These are phyloP conservation scores for Cyberlindnera euphorbiae DNA, from an alignment of 805 yeast genomes.

Conservation along the genomic window DNA sequence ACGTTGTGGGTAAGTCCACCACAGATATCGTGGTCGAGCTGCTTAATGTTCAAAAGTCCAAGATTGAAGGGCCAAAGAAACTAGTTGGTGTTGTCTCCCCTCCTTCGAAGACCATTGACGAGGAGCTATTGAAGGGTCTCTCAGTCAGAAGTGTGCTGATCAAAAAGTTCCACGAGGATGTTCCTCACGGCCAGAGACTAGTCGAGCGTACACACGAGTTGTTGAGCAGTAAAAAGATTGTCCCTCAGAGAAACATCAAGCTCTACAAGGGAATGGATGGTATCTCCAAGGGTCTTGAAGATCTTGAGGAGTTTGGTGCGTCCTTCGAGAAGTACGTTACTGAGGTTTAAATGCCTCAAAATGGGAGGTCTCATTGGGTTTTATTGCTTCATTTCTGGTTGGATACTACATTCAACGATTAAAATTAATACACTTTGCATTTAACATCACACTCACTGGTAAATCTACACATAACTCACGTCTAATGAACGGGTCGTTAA, in stretches of 20 bases:
- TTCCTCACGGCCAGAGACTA: constrained; percentile 32
- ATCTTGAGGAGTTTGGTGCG: constrained; percentile 37
- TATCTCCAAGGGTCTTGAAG: constrained; percentile 32
- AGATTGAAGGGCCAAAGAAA: constrained; percentile 12
- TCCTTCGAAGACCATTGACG: constrained; percentile 26
- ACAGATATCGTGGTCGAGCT: constrained; percentile 30
- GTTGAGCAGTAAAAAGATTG: constrained; percentile 26
- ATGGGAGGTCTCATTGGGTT: too few relatives aligned
- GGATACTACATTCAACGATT: too few relatives aligned
- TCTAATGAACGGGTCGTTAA: too few relatives aligned
- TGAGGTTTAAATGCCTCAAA: constrained; percentile 12
- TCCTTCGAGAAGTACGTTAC: constrained; percentile 40
- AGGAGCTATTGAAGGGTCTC: constrained; percentile 23
- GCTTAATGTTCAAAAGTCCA: constrained; percentile 19
- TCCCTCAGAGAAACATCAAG: constrained; percentile 32
- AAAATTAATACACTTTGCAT: too few relatives aligned
- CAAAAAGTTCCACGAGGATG: constrained; percentile 40
- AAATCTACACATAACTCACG: too few relatives aligned
- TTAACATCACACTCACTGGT: too few relatives aligned
- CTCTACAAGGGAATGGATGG: constrained; percentile 33
- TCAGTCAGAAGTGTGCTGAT: constrained; percentile 32
- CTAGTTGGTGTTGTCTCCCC: constrained; percentile 39
- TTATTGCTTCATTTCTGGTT: too few relatives aligned
- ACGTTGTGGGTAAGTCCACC: constrained; percentile 39
- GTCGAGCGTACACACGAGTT: constrained; percentile 31